Base-by-base conservation (phyloP, 2,329 filamentous ascomycete genomes). In the Dryadomyces sulphureus region DNA sequence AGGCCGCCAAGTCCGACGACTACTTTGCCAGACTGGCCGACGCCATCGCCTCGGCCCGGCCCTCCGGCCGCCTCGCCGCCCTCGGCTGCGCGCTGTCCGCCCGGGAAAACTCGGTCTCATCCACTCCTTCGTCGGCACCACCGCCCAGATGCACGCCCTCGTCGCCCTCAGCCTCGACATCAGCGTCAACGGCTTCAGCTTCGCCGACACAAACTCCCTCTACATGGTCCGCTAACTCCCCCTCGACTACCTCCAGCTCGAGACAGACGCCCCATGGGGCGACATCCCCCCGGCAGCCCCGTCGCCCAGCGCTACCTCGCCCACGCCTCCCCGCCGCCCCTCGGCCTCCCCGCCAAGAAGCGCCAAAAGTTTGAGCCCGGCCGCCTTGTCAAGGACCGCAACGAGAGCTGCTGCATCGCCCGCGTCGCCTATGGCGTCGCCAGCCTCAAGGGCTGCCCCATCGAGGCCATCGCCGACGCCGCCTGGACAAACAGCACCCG, bases 201-300 rank as follows among this genome's bases (percentile, higher is more conserved):
- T 70, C 41, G 54, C 59, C 20, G 59, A 60, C 69, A 7, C 21
- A 5, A 21, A 25, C 3, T 16, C 7, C 21, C 38, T 41, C 5
- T 11, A 41, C 5, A 41, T 70, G 65, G 63, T 66, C 2, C 55
- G 56, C 0, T 54, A 55, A 3, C 54, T 68, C 12, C 67, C 67
- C 1, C 46, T 70, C 41, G 58, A 60, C 6, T 57, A 53, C 19
- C 47, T 70, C 32, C 65, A 70, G 49, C 57, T 70, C 16, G 67
- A 70, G 54, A 70, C 67, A 0, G 67, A 70, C 57, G 65, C 67
- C 7, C 67, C 67, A 0, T 70, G 67, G 67, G 68, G 67, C 1
- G 63, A 65, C 45, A 63, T 71, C 3, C 53, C 62, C 41, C 55
- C 12, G 45, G 43, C 38, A 51, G 54, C 17, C 62, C 66, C 40